Percentiles rank a stretch among this genome's conserved stretches.
Evolutionary conservation across 345 rosid species (phyloP).

Genomic region (Alliaria petiolata): DNA sequence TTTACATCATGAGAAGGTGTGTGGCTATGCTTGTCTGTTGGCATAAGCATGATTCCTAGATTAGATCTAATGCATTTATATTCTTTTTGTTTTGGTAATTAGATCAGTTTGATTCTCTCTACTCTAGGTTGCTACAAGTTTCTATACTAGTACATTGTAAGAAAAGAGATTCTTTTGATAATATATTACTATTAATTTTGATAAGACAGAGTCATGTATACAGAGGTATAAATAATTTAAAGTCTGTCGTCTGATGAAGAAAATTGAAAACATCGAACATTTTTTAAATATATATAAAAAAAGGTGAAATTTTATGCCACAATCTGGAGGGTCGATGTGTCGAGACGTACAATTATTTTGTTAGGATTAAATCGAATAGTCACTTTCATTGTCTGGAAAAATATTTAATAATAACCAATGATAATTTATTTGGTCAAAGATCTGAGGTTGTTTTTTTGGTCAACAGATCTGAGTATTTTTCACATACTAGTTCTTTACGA

Average conservation of each 20-base stretch:
- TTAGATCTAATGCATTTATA: conserved; percentile 22
- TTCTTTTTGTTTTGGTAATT: conserved; percentile 7
- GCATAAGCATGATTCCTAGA: conserved; percentile 85
- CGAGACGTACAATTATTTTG: conserved; percentile 38
- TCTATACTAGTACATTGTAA: conserved; percentile 38
- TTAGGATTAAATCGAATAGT: conserved; percentile 31
- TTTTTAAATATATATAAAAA: not conserved
- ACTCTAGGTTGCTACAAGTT: conserved; percentile 38
- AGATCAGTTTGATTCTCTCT: conserved; percentile 31
- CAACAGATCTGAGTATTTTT: conserved; percentile 33
- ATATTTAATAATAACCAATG: conserved; percentile 14
- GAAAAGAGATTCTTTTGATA: conserved; percentile 35
- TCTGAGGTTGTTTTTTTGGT: conserved; percentile 25
- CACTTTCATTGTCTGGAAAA: conserved; percentile 38
- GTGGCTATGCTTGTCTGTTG: conserved; percentile 99
- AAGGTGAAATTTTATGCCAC: conserved; percentile 26
- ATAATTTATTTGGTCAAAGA: conserved; percentile 32
- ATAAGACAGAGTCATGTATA: conserved; percentile 20
- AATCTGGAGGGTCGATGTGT: conserved; percentile 37
- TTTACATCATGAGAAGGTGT: conserved; percentile 94
- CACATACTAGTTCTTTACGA: conserved; percentile 15
- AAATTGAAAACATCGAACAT: conserved; percentile 29
- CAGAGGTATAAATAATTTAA: conserved; percentile 11
- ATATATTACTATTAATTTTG: conserved; percentile 27
- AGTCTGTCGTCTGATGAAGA: conserved; percentile 17